Evolutionary conservation across 805 yeast genomes (phyloP).

Genomic region (Sugiyamaella qingdaonensis): DNA sequence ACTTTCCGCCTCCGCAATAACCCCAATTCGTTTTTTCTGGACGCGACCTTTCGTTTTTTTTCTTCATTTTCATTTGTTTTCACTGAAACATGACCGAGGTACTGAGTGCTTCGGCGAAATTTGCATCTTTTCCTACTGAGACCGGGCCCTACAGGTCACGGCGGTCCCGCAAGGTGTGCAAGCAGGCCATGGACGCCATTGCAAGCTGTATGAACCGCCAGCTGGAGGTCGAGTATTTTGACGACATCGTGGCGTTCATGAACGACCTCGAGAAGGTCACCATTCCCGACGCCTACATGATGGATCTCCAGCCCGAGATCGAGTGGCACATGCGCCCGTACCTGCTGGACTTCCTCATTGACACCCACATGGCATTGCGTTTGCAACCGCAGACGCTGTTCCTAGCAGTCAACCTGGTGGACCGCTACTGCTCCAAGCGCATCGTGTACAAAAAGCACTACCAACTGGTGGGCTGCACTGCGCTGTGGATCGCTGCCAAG

Average conservation of each 20-base stretch:
- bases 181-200: conserved; percentile 17
- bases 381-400: conserved; percentile 65
- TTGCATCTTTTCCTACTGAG: conserved; percentile 2
- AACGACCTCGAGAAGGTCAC: conserved; percentile 31
- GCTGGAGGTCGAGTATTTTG: conserved; percentile 34
- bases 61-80: not conserved
- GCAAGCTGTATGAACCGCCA: conserved; percentile 17
- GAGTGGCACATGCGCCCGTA: conserved; percentile 67
- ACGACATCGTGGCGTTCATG: conserved; percentile 36
- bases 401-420: conserved; percentile 71
- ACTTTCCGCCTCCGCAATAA: no score
- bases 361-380: conserved; percentile 54
- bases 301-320: conserved; percentile 85
- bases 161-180: conserved; percentile 8
- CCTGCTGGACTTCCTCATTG: conserved; percentile 75
- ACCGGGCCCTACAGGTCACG: conserved; percentile 1
- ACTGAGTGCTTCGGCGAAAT: not conserved
- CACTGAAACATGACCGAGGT: not conserved
- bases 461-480: conserved; percentile 86
- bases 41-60: not conserved
- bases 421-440: conserved; percentile 86
- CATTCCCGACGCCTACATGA: conserved; percentile 56
- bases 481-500: conserved; percentile 90
- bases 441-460: conserved; percentile 81
- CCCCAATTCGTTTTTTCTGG: not conserved